Evolutionary conservation across 768 basidiomycete genomes (phyloP).

Genomic region (Pleurotus citrinopileatus): DNA sequence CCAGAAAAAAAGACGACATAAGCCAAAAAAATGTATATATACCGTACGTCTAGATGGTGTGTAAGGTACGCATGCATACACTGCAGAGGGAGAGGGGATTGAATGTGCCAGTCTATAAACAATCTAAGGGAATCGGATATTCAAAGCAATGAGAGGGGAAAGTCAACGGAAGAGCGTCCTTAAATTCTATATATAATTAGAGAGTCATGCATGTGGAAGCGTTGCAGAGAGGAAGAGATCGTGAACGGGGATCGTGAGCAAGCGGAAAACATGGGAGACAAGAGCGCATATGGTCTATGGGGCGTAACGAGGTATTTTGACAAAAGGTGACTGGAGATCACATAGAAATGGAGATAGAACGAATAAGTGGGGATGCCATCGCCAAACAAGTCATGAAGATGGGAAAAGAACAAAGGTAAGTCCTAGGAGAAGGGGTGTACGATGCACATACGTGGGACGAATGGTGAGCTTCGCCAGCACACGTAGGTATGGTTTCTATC

Average conservation of each 20-base stretch:
- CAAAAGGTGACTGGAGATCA: too few relatives aligned
- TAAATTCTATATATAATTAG: background rate
- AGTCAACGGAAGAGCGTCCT: background rate
- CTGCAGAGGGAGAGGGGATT: background rate
- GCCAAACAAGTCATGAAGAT: too few relatives aligned
- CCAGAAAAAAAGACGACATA: background rate
- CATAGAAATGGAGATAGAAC: too few relatives aligned
- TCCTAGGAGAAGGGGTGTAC: background rate
- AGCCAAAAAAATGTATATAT: constrained; percentile 2
- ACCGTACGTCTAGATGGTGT: background rate
- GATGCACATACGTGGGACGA: too few relatives aligned
- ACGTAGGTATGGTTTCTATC: too few relatives aligned
- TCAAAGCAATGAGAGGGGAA: background rate
- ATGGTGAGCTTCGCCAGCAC: too few relatives aligned
- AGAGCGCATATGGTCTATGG: background rate
- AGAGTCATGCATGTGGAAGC: background rate
- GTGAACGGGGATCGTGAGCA: background rate
- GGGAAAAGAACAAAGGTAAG: background rate
- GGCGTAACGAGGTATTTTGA: background rate
- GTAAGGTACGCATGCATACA: constrained; percentile 6
- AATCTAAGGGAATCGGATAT: background rate
- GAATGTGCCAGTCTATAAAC: background rate
- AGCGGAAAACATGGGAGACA: background rate
- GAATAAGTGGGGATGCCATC: too few relatives aligned
- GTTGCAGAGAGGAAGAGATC: background rate